A percentile compares a stretch with the other conserved stretches of the same genome.
Evolutionary conservation across 2,329 filamentous ascomycete genomes (phyloP).

Genomic region (Paecilomyces formosus): DNA sequence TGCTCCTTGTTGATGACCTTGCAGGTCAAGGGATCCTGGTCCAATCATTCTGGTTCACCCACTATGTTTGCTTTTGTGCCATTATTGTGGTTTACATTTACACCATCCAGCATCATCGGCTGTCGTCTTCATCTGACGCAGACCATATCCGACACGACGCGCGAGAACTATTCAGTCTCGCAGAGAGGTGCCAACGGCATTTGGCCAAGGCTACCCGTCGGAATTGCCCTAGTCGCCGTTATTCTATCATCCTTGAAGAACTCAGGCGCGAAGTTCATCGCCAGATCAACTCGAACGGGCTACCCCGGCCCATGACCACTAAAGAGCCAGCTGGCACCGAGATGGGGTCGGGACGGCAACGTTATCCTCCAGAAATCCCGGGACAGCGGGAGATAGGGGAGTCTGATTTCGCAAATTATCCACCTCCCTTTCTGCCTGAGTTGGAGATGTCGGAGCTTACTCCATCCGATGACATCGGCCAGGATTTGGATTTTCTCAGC

Average conservation of each 20-base stretch:
- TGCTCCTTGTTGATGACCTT: conserved; percentile 27
- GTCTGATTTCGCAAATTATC: neutral
- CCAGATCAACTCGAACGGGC: conserved; percentile 16
- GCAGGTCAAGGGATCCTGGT: conserved; percentile 28
- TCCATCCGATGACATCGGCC: conserved; percentile 11
- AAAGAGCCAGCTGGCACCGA: neutral
- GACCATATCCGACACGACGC: conserved; percentile 13
- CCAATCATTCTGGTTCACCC: conserved; percentile 37
- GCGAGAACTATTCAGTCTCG: conserved; percentile 32
- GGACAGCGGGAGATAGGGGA: neutral
- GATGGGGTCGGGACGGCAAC: neutral
- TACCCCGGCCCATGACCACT: neutral
- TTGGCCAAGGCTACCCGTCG: conserved; percentile 40
- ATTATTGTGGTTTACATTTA: conserved; percentile 36
- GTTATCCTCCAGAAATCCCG: neutral
- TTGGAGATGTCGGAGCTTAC: conserved; percentile 14
- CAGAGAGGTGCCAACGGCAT: conserved; percentile 39
- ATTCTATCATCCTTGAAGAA: conserved; percentile 43
- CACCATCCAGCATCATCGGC: conserved; percentile 32
- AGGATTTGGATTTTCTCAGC: conserved; percentile 22
- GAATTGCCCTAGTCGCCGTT: conserved; percentile 41
- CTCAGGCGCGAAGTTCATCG: conserved; percentile 35
- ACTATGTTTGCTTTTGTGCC: conserved; percentile 36
- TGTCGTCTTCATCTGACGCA: conserved; percentile 11
- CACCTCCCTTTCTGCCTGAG: conserved; percentile 6